Percentiles rank a stretch among this genome's conserved stretches.
These are phyloP conservation scores for Yarrowia alimentaria DNA, from an alignment of 805 yeast species.

Conservation along the genomic window DNA sequence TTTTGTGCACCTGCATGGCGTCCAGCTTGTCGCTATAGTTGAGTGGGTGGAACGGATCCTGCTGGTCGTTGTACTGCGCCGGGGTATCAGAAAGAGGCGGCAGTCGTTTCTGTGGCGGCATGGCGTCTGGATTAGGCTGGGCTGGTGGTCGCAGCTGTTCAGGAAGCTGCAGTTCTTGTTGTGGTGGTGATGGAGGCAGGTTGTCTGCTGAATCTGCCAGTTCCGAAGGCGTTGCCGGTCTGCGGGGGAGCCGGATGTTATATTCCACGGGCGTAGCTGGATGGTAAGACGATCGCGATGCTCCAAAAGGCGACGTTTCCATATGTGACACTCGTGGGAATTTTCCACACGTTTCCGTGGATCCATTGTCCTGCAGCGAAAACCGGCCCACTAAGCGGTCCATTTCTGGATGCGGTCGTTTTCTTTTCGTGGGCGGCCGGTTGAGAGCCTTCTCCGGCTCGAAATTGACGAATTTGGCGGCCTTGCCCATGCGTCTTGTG, in stretches of 20 bases:
- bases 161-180: conserved; percentile 10
- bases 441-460: conserved; percentile 20
- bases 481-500: conserved; percentile 23
- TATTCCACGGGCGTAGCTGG: no score
- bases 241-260: no score
- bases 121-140: background rate
- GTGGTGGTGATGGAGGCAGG: conserved; percentile 7
- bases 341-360: no score
- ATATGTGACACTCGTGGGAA: no score
- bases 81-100: conserved; percentile 20
- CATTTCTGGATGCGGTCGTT: conserved; percentile 8
- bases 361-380: no score
- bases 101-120: background rate
- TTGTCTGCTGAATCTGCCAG: background rate
- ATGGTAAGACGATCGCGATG: no score
- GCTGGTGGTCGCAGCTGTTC: conserved; percentile 7
- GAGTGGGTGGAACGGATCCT: conserved; percentile 13
- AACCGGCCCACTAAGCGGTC: conserved; percentile 11
- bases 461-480: conserved; percentile 20
- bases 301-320: background rate
- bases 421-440: background rate
- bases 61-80: background rate
- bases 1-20: conserved; percentile 15
- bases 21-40: conserved; percentile 13
- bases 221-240: no score